Conservation (phyloP, 2,329 filamentous ascomycete species). For the Teratosphaeria pseudoeucalypti region DNA sequence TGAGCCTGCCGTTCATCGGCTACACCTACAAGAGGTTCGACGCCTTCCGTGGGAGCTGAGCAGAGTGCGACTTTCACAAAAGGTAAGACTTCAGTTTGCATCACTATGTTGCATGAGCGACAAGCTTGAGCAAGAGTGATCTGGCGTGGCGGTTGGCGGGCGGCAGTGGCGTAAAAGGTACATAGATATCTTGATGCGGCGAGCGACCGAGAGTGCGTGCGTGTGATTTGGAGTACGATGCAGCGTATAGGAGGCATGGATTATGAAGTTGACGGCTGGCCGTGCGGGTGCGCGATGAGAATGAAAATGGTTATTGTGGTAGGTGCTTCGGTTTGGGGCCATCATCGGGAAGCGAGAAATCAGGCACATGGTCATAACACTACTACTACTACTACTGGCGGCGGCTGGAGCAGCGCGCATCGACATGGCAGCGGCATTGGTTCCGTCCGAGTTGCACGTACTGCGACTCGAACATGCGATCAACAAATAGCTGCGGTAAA, state of each 20-base stretch:
- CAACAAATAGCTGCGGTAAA: neutral
- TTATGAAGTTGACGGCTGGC: neutral
- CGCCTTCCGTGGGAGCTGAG: slow-evolving; percentile 41
- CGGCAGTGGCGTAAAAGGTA: neutral
- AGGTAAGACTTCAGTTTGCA: neutral
- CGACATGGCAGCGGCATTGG: neutral
- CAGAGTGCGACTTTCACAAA: neutral
- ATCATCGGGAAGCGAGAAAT: too few relatives aligned
- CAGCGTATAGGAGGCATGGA: neutral
- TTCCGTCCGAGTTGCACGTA: neutral
- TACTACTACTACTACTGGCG: neutral
- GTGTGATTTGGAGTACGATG: neutral
- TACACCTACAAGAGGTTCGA: slow-evolving; percentile 98
- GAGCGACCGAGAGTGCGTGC: neutral
- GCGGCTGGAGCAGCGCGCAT: neutral
- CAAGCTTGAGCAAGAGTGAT: neutral
- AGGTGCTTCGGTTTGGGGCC: too few relatives aligned
- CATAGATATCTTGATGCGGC: neutral
- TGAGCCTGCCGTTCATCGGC: slow-evolving; percentile 91
- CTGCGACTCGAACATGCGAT: neutral
- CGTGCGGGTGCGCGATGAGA: neutral
- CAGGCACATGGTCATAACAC: too few relatives aligned
- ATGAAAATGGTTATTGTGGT: too few relatives aligned
- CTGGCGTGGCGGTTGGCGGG: neutral
- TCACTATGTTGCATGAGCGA: neutral